A percentile compares a stretch with the other conserved stretches of the same genome.
These are phyloP conservation scores for Phyllosticta citrichinensis DNA, from an alignment of 2,329 filamentous ascomycete species.

Conservation along the genomic window DNA sequence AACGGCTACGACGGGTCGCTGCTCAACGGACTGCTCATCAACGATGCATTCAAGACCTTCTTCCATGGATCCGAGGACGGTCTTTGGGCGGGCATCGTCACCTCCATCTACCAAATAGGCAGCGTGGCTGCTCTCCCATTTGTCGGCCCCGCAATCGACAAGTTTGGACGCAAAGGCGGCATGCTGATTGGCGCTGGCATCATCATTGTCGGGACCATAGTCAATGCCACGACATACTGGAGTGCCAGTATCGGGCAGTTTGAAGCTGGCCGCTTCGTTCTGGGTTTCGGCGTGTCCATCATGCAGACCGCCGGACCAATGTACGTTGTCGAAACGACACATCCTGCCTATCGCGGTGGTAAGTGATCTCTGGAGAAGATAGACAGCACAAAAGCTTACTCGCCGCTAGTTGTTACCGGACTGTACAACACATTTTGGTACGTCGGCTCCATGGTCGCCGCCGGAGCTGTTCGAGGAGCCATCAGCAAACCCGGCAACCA, in stretches of 20 bases:
- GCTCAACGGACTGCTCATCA: slow-evolving; percentile 40
- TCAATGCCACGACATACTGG: slow-evolving; percentile 34
- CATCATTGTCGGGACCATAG: slow-evolving; percentile 42
- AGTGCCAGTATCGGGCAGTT: slow-evolving; percentile 38
- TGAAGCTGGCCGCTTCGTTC: slow-evolving; percentile 50
- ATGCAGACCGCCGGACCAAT: slow-evolving; percentile 50
- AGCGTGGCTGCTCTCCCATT: slow-evolving; percentile 35
- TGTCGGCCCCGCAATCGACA: slow-evolving; percentile 35
- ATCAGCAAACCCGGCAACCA: slow-evolving; percentile 14
- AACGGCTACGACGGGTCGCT: slow-evolving; percentile 41
- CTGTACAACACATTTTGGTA: slow-evolving; percentile 35
- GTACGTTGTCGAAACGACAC: slow-evolving; percentile 53
- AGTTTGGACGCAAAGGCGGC: slow-evolving; percentile 35
- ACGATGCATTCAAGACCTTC: slow-evolving; percentile 34
- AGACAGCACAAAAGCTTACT: neutral
- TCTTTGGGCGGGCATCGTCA: slow-evolving; percentile 38
- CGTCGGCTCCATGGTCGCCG: slow-evolving; percentile 25
- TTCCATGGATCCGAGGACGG: slow-evolving; percentile 32
- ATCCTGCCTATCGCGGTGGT: slow-evolving; percentile 49
- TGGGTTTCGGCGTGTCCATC: slow-evolving; percentile 54
- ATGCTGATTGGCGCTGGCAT: slow-evolving; percentile 47
- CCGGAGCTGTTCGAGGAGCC: slow-evolving; percentile 18
- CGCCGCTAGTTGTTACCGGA: slow-evolving; percentile 24
- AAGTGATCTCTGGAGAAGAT: neutral
- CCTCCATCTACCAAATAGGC: slow-evolving; percentile 41